Evolutionary conservation across 202 grass and related monocot species (phyloP), one percentile per base, ranked within the genome.

Genomic region (Bolboschoenoplectus hybrid): DNA sequence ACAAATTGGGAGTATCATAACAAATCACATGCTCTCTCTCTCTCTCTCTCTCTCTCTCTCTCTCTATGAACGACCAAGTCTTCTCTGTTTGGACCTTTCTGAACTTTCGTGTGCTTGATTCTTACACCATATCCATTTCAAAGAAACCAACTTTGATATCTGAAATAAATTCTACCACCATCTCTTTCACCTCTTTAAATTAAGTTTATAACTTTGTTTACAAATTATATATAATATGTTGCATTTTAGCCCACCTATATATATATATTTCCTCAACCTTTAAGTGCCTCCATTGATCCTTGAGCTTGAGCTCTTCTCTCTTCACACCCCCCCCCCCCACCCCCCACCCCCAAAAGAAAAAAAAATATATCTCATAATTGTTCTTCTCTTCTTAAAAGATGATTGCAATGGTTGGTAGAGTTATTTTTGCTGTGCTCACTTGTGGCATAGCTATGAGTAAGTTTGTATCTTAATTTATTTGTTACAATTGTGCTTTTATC

Each of bases 401-500:
- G 11, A 50, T 36, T 36, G 35, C 61, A 8, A 81, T 84, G 40
- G 77, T 86, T 56, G 87, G 91, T 0, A 89, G 89, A 83, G 79
- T 89, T 38, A 64, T 95, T 66, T 60, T 74, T 80, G 91, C 82
- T 72, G 80, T 92, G 91, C 17, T 95, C 80, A 92, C 93, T 72
- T 95, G 87, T 87, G 78, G 85, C 85, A 90, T 95, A 87, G 87
- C 91, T 84, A 11, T 95, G 57, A 85, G 93, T 95, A 72, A 84
- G 88, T 90, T 38, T 47, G 3, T 7, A 9, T 34, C 13, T 32
- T 51, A 4, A 50, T 47, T 67, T n/a, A 50, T 47, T 67, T n/a
- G 6, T 7, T 71, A 50, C 45, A 74, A 74, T 74, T 74, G 51
- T 51, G 3, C 50, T 12, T 55, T n/a, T 57, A 78, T 56, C 11